Evolutionary conservation across 352 stramenopile species (phyloP), one percentile per base, ranked within the genome.

Genomic region (Blastocystis hominis): DNA sequence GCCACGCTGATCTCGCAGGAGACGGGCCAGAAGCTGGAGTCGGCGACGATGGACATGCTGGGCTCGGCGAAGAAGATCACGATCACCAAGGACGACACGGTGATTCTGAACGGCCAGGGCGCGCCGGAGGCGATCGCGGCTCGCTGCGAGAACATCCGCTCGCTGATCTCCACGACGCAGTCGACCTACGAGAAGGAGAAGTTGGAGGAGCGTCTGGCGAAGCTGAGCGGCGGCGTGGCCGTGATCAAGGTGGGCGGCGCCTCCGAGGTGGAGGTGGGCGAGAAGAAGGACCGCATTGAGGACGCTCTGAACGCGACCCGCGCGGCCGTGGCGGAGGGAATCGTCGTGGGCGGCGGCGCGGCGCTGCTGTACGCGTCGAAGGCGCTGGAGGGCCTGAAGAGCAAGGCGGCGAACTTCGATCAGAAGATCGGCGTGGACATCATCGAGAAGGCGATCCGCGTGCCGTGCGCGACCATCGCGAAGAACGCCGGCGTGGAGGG

Each of bases 121-220:
- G 90, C 96, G 3, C 92, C 95, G 36, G 93, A 96, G 54, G 90
- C 91, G 38, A 97, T 99, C 50, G 93, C 97, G 56, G 96, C 98
- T 90, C 94, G 97, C 76, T 96, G 94, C 90, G 94, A 97, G 78
- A 90, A 98, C 56, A 95, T 99, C 81, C 93, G 95, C 79, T 91
- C 93, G 66, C 95, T 94, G 72, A 98, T 99, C 88, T 94, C 97
- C 5, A 91, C 89, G 75, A 98, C 96, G 76, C 98, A 97, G 89
- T 97, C 93, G 66, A 96, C 99, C 53, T 99, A 99, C 90, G 97
- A 99, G 91, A 97, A 97, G 91, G 97, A 99, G 92, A 99, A 99
- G 94, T 94, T 99, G 80, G 95, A 98, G 92, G 97, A 99, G 91
- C 94, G 97, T 90, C 93, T 99, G 20, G 97, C 97, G 88, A 99